Evolutionary conservation across 139 green algal genomes (phyloP).

Genomic region (Coelastrella sp.): DNA sequence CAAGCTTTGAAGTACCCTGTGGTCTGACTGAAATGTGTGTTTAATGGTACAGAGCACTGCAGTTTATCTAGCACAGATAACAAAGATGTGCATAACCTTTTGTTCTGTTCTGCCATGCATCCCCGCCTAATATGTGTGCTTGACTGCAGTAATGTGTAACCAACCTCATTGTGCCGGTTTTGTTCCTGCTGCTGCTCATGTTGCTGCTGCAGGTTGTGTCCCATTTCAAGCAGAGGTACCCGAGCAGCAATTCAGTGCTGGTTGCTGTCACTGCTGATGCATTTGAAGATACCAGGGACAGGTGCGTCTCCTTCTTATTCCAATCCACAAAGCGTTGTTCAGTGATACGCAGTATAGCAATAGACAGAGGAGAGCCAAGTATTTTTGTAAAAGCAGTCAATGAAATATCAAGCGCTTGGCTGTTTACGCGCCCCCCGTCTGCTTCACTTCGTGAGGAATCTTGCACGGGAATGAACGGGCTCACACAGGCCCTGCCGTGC

Average conservation of each 20-base stretch:
- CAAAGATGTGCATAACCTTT: no score
- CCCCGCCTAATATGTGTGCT: not conserved
- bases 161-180: not conserved
- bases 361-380: not conserved
- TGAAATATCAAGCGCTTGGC: not conserved
- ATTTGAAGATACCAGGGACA: conserved; percentile 83
- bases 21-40: no score
- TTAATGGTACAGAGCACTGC: no score
- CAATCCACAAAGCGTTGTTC: not conserved
- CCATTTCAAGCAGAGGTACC: conserved; percentile 64
- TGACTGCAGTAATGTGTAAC: not conserved
- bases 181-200: conserved; percentile 37
- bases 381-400: not conserved
- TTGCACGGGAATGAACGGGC: no score
- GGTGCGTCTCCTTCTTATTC: not conserved
- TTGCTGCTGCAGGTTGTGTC: conserved; percentile 50
- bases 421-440: no score
- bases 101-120: not conserved
- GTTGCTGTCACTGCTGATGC: conserved; percentile 86
- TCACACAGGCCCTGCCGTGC: no score
- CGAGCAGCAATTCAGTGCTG: conserved; percentile 50
- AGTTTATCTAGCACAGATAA: no score
- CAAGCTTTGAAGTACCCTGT: no score
- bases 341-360: not conserved
- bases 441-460: no score